phyloP scores from a whole-genome alignment of 371 early-diverging fungal species.

The Conidiobolus incongruus region DNA sequence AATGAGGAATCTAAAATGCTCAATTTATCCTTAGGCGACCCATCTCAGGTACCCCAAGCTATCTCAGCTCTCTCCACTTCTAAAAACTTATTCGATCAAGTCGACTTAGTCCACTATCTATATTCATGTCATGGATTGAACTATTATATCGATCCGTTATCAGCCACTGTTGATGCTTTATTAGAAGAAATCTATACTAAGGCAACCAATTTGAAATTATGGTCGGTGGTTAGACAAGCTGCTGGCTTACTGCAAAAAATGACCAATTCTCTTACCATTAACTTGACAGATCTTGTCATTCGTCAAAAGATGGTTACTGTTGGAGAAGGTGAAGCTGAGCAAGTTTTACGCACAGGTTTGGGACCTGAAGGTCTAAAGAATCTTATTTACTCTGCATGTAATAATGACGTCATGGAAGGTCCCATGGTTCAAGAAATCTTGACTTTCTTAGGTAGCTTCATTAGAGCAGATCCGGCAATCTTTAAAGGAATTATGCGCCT shows the following conservation, averaged over 20 bases:
- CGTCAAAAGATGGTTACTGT: slow-evolving; percentile 59
- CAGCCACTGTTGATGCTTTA: slow-evolving; percentile 31
- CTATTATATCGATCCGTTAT: slow-evolving; percentile 18
- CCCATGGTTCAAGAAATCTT: slow-evolving; percentile 69
- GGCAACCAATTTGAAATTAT: slow-evolving; percentile 42
- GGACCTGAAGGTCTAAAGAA: slow-evolving; percentile 36
- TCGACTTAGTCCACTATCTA: slow-evolving; percentile 59
- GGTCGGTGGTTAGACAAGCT: slow-evolving; percentile 64
- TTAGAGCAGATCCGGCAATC: slow-evolving; percentile 36
- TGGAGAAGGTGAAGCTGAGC: slow-evolving; percentile 42
- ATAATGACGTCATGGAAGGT: slow-evolving; percentile 60
- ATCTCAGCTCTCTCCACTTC: slow-evolving; percentile 30
- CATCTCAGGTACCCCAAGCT: slow-evolving; percentile 31
- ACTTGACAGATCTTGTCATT: slow-evolving; percentile 60
- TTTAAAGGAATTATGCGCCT: slow-evolving; percentile 69
- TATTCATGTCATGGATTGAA: slow-evolving; percentile 39
- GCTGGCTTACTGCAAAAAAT: slow-evolving; percentile 54
- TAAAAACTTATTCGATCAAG: slow-evolving; percentile 60
- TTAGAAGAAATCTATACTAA: slow-evolving; percentile 66
- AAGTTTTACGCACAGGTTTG: slow-evolving; percentile 37
- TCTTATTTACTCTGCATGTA: slow-evolving; percentile 27
- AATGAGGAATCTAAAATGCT: slow-evolving; percentile 16
- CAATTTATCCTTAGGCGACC: slow-evolving; percentile 41
- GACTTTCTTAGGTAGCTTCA: slow-evolving; percentile 50
- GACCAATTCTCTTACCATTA: slow-evolving; percentile 50